Evolutionary conservation across 305 asterid species (phyloP).

Genomic region (Salvia sclarea): DNA sequence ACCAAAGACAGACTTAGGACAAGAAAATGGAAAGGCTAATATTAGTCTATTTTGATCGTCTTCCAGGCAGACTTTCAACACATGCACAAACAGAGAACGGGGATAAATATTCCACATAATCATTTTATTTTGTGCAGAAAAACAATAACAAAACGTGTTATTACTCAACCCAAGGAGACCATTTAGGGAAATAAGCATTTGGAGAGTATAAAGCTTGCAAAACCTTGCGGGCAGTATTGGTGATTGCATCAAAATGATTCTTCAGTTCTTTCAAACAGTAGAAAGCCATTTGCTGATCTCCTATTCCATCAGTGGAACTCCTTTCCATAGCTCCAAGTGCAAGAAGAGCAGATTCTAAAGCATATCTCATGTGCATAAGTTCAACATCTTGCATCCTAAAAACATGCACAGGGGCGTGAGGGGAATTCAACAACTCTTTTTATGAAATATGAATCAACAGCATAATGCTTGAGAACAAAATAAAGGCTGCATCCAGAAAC

Average conservation of each 20-base stretch:
- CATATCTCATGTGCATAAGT: constrained; percentile 97
- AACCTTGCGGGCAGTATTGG: constrained; percentile 87
- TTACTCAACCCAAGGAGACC: not conserved
- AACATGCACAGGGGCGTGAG: constrained; percentile 14
- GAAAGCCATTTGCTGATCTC: constrained; percentile 49
- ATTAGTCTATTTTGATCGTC: too few relatives aligned
- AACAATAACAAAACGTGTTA: constrained; percentile 10
- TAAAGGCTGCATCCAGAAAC: constrained; percentile 19
- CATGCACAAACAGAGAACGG: too few relatives aligned
- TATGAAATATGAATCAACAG: constrained; percentile 13
- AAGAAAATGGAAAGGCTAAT: not conserved
- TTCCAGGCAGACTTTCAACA: too few relatives aligned
- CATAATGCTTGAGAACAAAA: constrained; percentile 22
- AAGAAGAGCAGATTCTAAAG: constrained; percentile 88
- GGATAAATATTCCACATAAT: not conserved
- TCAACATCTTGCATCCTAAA: constrained; percentile 97
- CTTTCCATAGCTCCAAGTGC: constrained; percentile 86
- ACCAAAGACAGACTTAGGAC: constrained; percentile 24
- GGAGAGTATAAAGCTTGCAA: constrained; percentile 30
- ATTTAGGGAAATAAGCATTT: constrained; percentile 21
- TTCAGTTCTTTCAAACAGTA: constrained; percentile 73
- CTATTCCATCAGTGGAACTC: constrained; percentile 56
- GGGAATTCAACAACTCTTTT: not conserved
- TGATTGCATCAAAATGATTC: constrained; percentile 85
- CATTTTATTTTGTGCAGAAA: constrained; percentile 18